Evolutionary conservation across 371 early-diverging fungal species (phyloP).

Genomic region (Funneliformis caledonium): DNA sequence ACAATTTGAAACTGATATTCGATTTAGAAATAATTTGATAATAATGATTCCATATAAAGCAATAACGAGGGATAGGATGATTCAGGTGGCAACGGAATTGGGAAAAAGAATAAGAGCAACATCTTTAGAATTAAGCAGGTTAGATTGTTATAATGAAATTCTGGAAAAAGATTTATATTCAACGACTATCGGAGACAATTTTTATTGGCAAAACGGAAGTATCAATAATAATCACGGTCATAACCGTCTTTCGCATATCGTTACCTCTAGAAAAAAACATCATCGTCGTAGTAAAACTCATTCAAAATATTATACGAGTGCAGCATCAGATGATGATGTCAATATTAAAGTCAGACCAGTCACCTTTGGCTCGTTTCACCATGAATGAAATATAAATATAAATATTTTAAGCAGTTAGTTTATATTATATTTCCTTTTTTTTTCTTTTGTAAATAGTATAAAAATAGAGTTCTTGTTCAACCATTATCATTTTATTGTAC

Average conservation of each 20-base stretch:
- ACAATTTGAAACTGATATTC: slow-evolving; percentile 56
- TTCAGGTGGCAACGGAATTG: slow-evolving; percentile 59
- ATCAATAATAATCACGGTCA: neutral
- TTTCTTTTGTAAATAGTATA: no score
- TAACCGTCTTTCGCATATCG: neutral
- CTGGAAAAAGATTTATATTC: slow-evolving; percentile 64
- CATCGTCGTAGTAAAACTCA: neutral
- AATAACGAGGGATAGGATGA: slow-evolving; percentile 62
- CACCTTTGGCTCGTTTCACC: neutral
- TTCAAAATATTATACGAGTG: neutral
- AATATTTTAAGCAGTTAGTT: no score
- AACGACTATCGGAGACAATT: slow-evolving; percentile 30
- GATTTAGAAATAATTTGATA: slow-evolving; percentile 65
- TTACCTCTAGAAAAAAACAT: neutral
- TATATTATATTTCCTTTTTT: no score
- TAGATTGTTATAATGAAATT: slow-evolving; percentile 74
- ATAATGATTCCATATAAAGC: slow-evolving; percentile 70
- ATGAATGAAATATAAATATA: neutral
- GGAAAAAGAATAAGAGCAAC: slow-evolving; percentile 60
- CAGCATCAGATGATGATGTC: neutral
- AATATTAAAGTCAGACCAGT: neutral
- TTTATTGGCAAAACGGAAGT: slow-evolving; percentile 33
- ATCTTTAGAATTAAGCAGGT: slow-evolving; percentile 62
- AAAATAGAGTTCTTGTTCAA: no score
- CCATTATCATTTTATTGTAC: no score